Evolutionary conservation across 2,329 filamentous ascomycete species (phyloP), one percentile per base, ranked within the genome.

Genomic region (Claviceps purpurea): DNA sequence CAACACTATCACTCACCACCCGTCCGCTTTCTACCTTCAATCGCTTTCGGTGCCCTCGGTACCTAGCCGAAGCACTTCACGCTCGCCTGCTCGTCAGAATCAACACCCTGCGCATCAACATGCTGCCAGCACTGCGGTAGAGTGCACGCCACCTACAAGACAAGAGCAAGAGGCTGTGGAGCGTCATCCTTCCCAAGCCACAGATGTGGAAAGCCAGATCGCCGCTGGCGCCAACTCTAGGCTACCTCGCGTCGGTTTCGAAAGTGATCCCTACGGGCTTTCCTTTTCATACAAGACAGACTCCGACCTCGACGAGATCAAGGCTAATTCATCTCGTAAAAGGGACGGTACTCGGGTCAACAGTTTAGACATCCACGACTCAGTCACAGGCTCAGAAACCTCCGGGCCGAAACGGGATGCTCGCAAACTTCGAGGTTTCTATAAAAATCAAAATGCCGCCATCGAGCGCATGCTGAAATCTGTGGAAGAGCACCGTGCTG

Each of bases 381-480:
- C 20, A 16, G 22, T 44, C 18, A 58, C 57, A 34, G 18, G 13
- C 10, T 20, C 34, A 11, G 42, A 45, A 24, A 16, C 18, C 7
- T 46, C 58, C 2, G 58, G 59, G 8, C 61, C 63, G 24, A 65
- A 61, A 51, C 53, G 59, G 40, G 68, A 68, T 45, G 66, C 76
- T 14, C 75, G 72, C 57, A 82, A 79, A 61, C 66, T 97, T 16
- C 78, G 86, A 61, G 78, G 81, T 49, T 97, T 96, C 71, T 97
- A 97, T 74, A 79, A 88, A 65, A 76, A 77, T 34, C 91, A 98
- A 65, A 98, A 98, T 65, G 87, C 90, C 65, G 90, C 88, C 60
- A 98, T 98, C 58, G 82, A 95, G 71, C 81, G 88, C 11, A 78
- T 96, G 70, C 76, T 97, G 58, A 96, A 95, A 71, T 84, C 87